phyloP scores from a whole-genome alignment of 345 rosid genomes.

The Sisymbrium irio region DNA sequence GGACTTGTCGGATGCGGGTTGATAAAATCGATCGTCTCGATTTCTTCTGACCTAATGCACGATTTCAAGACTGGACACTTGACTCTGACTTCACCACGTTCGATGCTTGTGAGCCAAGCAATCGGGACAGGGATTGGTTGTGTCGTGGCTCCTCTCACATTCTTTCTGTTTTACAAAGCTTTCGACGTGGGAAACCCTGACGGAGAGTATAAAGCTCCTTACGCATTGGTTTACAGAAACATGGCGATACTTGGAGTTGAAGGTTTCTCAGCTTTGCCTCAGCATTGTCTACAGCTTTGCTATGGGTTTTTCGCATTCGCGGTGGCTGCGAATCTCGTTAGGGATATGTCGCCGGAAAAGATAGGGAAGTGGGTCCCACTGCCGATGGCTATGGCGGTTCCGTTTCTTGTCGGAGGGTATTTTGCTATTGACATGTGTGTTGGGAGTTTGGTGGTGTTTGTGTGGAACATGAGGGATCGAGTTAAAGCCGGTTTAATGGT shows the following conservation, averaged over 20 bases:
- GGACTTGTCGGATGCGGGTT: conserved; percentile 56
- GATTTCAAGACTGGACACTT: conserved; percentile 57
- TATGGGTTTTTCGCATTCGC: conserved; percentile 43
- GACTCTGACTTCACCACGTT: conserved; percentile 45
- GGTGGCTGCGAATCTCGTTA: conserved; percentile 35
- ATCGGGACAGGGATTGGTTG: conserved; percentile 55
- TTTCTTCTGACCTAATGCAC: conserved; percentile 51
- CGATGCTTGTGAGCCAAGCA: conserved; percentile 59
- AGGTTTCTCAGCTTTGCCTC: conserved; percentile 54
- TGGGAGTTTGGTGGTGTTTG: conserved; percentile 50
- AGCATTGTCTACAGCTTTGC: conserved; percentile 44
- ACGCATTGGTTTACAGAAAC: conserved; percentile 45
- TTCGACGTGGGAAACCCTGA: conserved; percentile 45
- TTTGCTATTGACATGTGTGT: conserved; percentile 54
- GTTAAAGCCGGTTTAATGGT: conserved; percentile 36
- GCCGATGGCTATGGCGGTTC: conserved; percentile 56
- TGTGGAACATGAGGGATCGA: conserved; percentile 42
- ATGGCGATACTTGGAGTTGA: conserved; percentile 55
- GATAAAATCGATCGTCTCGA: conserved; percentile 50
- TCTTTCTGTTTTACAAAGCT: conserved; percentile 48
- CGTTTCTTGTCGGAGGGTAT: conserved; percentile 48
- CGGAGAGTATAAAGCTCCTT: conserved; percentile 46
- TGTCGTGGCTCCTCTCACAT: conserved; percentile 46
- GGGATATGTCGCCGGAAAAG: conserved; percentile 28
- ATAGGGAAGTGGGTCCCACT: conserved; percentile 45